Evolutionary conservation across 805 yeast species (phyloP).

Genomic region (Candida nanaspora): DNA sequence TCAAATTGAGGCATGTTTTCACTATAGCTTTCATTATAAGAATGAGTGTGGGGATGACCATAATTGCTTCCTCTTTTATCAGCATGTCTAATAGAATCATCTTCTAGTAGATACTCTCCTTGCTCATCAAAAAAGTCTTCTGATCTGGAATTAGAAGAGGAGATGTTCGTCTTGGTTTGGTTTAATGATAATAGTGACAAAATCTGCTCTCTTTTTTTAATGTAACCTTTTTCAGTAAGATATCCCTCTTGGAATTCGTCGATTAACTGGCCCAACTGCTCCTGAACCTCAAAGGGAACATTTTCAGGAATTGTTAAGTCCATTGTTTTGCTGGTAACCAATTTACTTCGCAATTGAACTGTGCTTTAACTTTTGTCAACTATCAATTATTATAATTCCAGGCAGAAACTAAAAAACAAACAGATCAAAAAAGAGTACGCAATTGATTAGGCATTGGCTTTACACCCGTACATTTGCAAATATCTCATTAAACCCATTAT

Average conservation of each 20-base stretch:
- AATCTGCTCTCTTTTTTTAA: conserved; percentile 44
- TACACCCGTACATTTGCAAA: no score
- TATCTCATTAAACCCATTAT: no score
- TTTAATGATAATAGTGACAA: conserved; percentile 10
- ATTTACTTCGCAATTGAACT: no score
- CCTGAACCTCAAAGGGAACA: conserved; percentile 28
- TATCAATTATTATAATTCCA: no score
- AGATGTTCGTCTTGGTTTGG: neutral
- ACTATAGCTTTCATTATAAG: neutral
- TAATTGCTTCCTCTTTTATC: neutral
- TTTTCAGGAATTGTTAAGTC: conserved; percentile 43
- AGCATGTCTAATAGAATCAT: neutral
- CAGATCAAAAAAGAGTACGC: no score
- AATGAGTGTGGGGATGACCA: neutral
- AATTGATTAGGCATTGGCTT: no score
- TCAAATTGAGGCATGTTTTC: neutral
- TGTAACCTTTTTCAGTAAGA: conserved; percentile 66
- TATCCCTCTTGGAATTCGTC: conserved; percentile 60
- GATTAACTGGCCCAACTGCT: conserved; percentile 33
- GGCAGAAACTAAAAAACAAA: no score
- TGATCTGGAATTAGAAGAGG: neutral
- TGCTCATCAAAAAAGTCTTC: neutral
- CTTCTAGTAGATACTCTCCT: neutral
- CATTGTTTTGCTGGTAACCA: no score
- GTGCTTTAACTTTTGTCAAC: neutral